Base-by-base conservation (phyloP, 1,284 basidiomycete species). In the Retiboletus flavoniger region DNA sequence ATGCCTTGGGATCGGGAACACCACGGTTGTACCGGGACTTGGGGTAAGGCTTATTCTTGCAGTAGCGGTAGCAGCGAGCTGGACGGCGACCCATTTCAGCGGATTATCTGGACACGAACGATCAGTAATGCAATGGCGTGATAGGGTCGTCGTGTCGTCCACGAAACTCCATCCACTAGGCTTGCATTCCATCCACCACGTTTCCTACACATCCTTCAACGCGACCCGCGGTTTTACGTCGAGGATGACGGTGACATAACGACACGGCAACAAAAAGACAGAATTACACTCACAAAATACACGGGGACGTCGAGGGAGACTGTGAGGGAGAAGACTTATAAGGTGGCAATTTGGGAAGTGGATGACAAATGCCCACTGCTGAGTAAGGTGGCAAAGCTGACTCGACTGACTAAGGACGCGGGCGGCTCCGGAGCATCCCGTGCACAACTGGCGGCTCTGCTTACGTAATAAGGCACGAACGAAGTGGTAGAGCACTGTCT, bases 1-100 rank as follows among this genome's bases (percentile, higher is more conserved):
- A 10, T 34, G 85, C 90, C 82, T 96, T 96, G 63, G 93, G 75
- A 73, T 95, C 94, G 66, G 94, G 93, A 47, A 96, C 94, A 93
- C 95, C 95, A 83, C 96, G 93, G 82, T 97, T 97, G 83, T 96
- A 97, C 72, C 94, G 79, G 57, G 91, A 94, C 79, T 96, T 96
- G 59, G 89, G 89, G 78, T 89, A 91, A 42, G 93, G 93, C 84
- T 98, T 97, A 85, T 96, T 97, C 83, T 98, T 97, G 84, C 93
- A 96, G 82, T 97, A 96, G 63, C 93, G 87, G 80, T 95, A 95
- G 84, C 93, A 96, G 69, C 91, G 89, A 76, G 93, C 93, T 66
- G 93, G 93, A 83, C 93, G 91, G 74, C 93, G 91, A 84, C 93
- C 94, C 93, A 95, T 95, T 47, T 62, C 55, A 39, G 47, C 19